Base-by-base conservation (phyloP, 2,329 filamentous ascomycete species). In the Beauveria pseudobassiana region DNA sequence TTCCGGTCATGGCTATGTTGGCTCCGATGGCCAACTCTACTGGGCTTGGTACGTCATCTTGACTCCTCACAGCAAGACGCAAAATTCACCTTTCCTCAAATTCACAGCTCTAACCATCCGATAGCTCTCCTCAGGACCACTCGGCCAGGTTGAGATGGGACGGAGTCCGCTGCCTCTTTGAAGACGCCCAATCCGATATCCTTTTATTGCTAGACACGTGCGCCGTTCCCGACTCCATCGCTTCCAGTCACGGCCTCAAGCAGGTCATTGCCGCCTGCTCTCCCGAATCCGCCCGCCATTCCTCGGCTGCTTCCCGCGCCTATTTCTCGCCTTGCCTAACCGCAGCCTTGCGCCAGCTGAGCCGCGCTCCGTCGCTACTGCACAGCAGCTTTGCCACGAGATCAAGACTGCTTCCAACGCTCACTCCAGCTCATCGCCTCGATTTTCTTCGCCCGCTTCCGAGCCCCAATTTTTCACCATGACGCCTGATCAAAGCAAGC, bases 71-170 rank as follows among this genome's bases (percentile, higher is more conserved):
- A 24, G 38, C 43, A 14, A 40, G 26, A 16, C n/a, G 28, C 30
- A 49, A 34, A 34, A 16, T 61, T 59, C 50, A 62, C 64, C 71
- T 59, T 48, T 34, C 28, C 16, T 34, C 20, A 10, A 46, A 57
- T 12, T 46, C 12, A 52, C 50, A 53, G 62, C 63, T 74, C 77
- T 81, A 70, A 81, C 68, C 64, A 65, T 62, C 57, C 70, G 87
- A 85, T 73, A 83, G 84, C 72, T 64, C 78, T 50, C 46, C 56
- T 1, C 77, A 79, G 52, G 80, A 83, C 64, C 81, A 85, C 68
- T 79, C 84, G n/a, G 76, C 83, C 38, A 85, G 80, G 70, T 74
- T 88, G 30, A 86, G 82, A 67, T 88, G 85, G 85, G 80, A 82
- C 65, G 82, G 82, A n/a, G 78, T 88, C 2, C 80, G 83, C 61